Base-by-base conservation (phyloP, 352 stramenopile species). In the Plasmopara muralis region DNA sequence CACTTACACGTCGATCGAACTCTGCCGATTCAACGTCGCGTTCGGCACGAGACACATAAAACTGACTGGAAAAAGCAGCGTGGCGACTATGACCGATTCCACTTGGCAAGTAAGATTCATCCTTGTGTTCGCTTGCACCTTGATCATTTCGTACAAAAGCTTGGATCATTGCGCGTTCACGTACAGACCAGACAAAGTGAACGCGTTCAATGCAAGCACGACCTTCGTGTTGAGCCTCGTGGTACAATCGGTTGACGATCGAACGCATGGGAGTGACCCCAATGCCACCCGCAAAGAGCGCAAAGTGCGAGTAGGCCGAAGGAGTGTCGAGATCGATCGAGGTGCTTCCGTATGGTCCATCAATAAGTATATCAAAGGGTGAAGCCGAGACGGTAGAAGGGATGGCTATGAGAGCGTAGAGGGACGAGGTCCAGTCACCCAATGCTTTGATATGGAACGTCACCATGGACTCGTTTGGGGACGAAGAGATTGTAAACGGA, bases 401-500 rank as follows among this genome's bases (percentile, higher is more conserved):
- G 34, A 20, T 57, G 33, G 43, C 16, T 13, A 58, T 44, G n/a
- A 54, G 46, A 28, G 34, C 33, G 38, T 59, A 52, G 7, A 90
- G 60, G 25, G 62, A 65, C 6, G 57, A 58, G 13, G 77, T 88
- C 80, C 80, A 88, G 51, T 90, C 77, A 3, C 77, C 80, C 0
- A 72, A 30, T 6, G 55, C 52, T 31, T 73, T 75, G 52, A 93
- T 79, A 54, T 87, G 72, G 50, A 93, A 70, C 6, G 61, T 77
- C n/a, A 86, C 61, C 57, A 78, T 63, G 47, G 63, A 14, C 66
- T 93, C 77, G 16, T 72, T 53, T 1, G 79, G 82, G 2, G 77
- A 70, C 20, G 74, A 90, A 7, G 78, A 84, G 39, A 96, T 78
- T 13, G 81, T 90, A 58, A 95, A 94, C 40, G 86, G 86, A 55